A percentile compares a stretch with the other conserved stretches of the same genome.
Conservation (phyloP, 75 land plant genomes). For the Azolla pinnata region DNA sequence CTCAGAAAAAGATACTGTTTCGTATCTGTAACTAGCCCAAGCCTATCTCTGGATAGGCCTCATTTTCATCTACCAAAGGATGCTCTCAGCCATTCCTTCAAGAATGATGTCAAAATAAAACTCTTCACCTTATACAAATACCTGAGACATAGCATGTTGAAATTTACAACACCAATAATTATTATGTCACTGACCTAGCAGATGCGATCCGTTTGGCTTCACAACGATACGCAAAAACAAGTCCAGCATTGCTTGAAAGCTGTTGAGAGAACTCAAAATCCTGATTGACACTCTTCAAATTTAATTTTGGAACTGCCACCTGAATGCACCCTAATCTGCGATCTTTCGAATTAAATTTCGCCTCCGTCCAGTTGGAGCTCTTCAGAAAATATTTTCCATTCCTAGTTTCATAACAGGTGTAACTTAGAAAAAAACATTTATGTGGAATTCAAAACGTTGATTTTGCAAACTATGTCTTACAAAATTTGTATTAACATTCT, state of each 20-base stretch:
- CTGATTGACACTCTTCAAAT: conserved; percentile 2
- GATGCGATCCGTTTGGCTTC: conserved; percentile 15
- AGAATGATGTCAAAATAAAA: too few species aligned
- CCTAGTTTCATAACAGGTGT: background rate
- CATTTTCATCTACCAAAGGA: too few species aligned
- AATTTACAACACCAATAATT: too few species aligned
- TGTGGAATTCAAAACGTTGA: background rate
- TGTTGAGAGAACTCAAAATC: conserved; percentile 6
- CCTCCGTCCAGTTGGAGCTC: background rate
- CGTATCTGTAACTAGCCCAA: too few species aligned
- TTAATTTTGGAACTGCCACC: conserved; percentile 7
- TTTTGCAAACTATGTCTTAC: too few species aligned
- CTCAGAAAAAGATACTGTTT: too few species aligned
- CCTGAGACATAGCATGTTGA: too few species aligned
- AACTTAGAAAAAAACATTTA: too few species aligned
- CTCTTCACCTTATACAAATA: too few species aligned
- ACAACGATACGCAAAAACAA: conserved; percentile 7
- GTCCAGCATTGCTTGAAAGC: conserved; percentile 10
- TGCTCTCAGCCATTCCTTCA: too few species aligned
- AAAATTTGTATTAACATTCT: too few species aligned
- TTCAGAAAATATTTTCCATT: conserved; percentile 6
- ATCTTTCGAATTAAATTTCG: background rate
- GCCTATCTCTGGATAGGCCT: too few species aligned
- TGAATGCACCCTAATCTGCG: background rate
- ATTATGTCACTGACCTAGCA: conserved; percentile 9